Percentiles rank a stretch among this genome's conserved stretches.
Conservation (phyloP, 2,329 filamentous ascomycete species). For the Sporothrix brunneoviolacea region DNA sequence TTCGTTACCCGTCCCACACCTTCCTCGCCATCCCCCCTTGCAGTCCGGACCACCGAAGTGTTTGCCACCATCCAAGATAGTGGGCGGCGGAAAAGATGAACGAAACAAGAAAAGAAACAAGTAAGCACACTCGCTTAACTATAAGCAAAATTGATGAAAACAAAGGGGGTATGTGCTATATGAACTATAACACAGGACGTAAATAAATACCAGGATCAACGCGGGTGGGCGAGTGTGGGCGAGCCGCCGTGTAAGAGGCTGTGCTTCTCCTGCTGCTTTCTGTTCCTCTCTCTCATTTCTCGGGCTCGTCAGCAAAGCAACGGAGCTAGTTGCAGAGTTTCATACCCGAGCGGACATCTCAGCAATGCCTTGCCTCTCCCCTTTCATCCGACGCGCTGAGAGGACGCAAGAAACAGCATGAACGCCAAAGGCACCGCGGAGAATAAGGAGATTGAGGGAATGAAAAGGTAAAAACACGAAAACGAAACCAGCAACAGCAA, state of each 20-base stretch:
- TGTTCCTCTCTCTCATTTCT: background rate
- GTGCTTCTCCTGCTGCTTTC: background rate
- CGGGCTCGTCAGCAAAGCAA: background rate
- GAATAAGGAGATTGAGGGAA: background rate
- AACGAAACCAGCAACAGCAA: background rate
- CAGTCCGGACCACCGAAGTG: slow-evolving; percentile 8
- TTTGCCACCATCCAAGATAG: slow-evolving; percentile 1
- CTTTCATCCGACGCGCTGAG: background rate
- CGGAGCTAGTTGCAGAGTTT: background rate
- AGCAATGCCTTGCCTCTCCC: background rate
- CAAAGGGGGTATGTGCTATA: background rate
- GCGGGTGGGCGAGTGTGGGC: background rate
- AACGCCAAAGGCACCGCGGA: background rate
- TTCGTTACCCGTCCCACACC: background rate
- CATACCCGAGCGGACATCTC: background rate
- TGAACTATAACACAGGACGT: background rate
- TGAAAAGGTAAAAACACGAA: background rate
- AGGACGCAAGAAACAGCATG: background rate
- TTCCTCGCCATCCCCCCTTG: background rate
- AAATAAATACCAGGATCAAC: slow-evolving; percentile 4
- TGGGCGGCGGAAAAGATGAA: background rate
- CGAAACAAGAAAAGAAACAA: background rate
- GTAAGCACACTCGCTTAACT: background rate
- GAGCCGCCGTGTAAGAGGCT: background rate
- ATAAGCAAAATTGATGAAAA: background rate